phyloP scores from a whole-genome alignment of 2,329 filamentous ascomycete species.

The Cladosporium phlei region DNA sequence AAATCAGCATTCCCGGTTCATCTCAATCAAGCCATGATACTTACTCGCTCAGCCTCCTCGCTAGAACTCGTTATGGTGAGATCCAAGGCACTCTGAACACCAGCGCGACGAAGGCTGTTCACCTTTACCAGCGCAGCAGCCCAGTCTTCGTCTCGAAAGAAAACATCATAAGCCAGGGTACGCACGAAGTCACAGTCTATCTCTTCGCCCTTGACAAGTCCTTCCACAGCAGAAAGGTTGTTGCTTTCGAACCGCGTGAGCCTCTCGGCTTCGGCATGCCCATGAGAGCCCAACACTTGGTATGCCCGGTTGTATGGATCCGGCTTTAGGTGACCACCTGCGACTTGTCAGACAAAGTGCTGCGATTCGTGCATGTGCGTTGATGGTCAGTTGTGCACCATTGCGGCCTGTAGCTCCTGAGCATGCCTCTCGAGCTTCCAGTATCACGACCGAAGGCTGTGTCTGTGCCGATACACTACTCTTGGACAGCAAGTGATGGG shows the following conservation, averaged over 20 bases:
- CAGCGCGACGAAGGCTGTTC: neutral
- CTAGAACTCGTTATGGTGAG: neutral
- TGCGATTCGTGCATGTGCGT: neutral
- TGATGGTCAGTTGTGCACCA: constrained; percentile 26
- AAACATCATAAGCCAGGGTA: constrained; percentile 35
- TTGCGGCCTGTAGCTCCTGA: constrained; percentile 70
- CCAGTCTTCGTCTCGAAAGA: constrained; percentile 25
- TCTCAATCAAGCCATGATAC: neutral
- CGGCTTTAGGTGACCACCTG: constrained; percentile 33
- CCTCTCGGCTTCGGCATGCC: constrained; percentile 28
- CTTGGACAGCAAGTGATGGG: constrained; percentile 25
- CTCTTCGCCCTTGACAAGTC: constrained; percentile 29
- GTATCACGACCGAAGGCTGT: constrained; percentile 58
- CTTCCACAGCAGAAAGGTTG: constrained; percentile 28
- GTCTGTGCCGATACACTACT: no score
- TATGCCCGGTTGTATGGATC: constrained; percentile 30
- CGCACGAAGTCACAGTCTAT: constrained; percentile 43
- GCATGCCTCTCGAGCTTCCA: constrained; percentile 71
- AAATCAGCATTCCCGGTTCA: no score
- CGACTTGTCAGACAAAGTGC: neutral
- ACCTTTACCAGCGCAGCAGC: neutral
- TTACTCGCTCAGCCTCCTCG: neutral
- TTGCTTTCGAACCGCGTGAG: constrained; percentile 6
- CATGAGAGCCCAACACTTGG: constrained; percentile 21
- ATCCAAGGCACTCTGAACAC: neutral